These are phyloP conservation scores for Globisporangium acanthophoron DNA, from an alignment of 352 stramenopile genomes.

Conservation along the genomic window DNA sequence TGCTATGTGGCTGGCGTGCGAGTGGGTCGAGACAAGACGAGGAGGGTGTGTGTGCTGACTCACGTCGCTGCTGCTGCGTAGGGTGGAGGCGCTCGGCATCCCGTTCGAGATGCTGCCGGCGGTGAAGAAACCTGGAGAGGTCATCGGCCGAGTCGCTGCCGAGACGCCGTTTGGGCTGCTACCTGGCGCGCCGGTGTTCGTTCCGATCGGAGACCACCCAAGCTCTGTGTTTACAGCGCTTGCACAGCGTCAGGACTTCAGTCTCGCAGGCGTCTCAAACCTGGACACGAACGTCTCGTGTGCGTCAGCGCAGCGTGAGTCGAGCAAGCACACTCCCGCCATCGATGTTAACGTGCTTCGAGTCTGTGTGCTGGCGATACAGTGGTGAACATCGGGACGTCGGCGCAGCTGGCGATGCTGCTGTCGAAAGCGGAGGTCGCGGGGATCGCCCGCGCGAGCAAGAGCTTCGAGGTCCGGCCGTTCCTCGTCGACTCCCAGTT, in stretches of 20 bases:
- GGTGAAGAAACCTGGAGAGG: constrained; percentile 41
- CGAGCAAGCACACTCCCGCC: too few relatives aligned
- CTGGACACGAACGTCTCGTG: constrained; percentile 33
- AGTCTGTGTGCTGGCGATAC: constrained; percentile 4
- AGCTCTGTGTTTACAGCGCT: constrained; percentile 63
- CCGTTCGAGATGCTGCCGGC: constrained; percentile 52
- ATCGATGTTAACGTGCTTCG: too few relatives aligned
- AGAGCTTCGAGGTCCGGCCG: constrained; percentile 70
- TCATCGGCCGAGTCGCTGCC: constrained; percentile 29
- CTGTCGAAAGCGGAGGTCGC: constrained; percentile 29
- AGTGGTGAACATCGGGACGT: constrained; percentile 85
- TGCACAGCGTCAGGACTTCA: constrained; percentile 24
- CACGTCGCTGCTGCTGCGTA: constrained; percentile 6
- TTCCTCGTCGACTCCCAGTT: constrained; percentile 51
- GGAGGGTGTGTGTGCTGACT: not conserved
- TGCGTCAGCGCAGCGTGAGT: constrained; percentile 16
- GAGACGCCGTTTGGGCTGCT: constrained; percentile 23
- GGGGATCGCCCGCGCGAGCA: constrained; percentile 14
- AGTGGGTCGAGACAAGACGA: not conserved
- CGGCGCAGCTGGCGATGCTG: constrained; percentile 70
- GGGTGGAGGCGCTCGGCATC: constrained; percentile 52
- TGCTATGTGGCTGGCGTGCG: not conserved
- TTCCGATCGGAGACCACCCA: constrained; percentile 77
- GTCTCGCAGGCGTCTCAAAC: not conserved
- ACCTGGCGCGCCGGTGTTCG: constrained; percentile 26